Evolutionary conservation across 1,139 yeast species (phyloP).

Genomic region (Saccharomycopsis hybrid): DNA sequence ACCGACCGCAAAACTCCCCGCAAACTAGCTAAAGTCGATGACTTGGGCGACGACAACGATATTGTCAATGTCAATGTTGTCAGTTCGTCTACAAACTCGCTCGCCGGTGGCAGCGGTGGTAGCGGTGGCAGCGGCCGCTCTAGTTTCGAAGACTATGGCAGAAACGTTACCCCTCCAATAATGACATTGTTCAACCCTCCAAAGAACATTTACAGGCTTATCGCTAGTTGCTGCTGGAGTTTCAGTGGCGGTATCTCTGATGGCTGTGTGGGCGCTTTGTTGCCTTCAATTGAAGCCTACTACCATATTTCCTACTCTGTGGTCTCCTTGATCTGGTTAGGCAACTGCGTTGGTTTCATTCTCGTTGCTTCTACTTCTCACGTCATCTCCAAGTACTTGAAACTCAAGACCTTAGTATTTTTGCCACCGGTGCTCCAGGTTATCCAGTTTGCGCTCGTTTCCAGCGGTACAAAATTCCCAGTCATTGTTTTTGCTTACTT

Average conservation of each 20-base stretch:
- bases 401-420: not conserved
- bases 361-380: conserved; percentile 33
- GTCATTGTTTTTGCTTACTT: conserved; percentile 47
- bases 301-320: conserved; percentile 36
- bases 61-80: not conserved
- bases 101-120: conserved; percentile 1
- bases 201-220: conserved; percentile 38
- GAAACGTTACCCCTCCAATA: not conserved
- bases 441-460: conserved; percentile 27
- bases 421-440: conserved; percentile 21
- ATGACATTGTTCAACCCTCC: conserved; percentile 38
- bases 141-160: conserved; percentile 1
- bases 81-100: not conserved
- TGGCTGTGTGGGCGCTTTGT: conserved; percentile 40
- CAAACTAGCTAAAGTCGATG: not conserved
- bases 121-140: not conserved
- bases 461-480: conserved; percentile 29
- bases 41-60: not conserved
- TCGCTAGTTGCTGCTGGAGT: conserved; percentile 38
- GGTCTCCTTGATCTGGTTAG: conserved; percentile 41
- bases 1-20: not conserved
- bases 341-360: conserved; percentile 38
- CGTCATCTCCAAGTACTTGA: conserved; percentile 27
- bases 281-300: conserved; percentile 37
- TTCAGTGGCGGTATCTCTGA: conserved; percentile 33